Conservation (phyloP, 345 rosid species). For the Linum trigynum region DNA sequence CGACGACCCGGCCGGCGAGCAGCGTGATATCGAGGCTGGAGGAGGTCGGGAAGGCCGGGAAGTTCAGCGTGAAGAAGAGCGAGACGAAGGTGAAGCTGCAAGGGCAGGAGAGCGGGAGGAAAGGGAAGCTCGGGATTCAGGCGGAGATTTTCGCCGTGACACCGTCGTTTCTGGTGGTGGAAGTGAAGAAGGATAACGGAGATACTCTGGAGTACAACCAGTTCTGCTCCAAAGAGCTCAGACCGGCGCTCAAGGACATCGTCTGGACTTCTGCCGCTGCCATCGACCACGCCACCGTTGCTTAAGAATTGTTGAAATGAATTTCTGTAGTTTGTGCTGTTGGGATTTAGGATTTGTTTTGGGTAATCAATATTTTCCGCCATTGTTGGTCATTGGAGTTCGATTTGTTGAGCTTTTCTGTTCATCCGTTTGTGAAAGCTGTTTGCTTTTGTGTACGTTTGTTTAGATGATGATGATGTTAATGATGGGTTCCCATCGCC, state of each 20-base stretch:
- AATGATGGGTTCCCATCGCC: too few species aligned
- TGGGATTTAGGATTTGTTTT: too few species aligned
- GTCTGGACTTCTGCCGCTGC: constrained; percentile 54
- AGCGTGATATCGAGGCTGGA: constrained; percentile 75
- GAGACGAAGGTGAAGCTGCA: constrained; percentile 47
- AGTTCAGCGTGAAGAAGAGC: constrained; percentile 62
- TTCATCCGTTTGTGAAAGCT: too few species aligned
- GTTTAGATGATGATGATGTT: too few species aligned
- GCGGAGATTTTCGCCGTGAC: constrained; percentile 75
- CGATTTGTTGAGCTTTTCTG: too few species aligned
- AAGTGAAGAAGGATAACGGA: constrained; percentile 60
- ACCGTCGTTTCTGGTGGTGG: constrained; percentile 60
- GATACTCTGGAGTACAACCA: constrained; percentile 68
- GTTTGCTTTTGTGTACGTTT: too few species aligned
- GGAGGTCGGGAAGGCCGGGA: constrained; percentile 57
- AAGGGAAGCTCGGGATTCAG: constrained; percentile 64
- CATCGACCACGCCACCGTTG: constrained; percentile 33
- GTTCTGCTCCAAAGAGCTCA: constrained; percentile 55
- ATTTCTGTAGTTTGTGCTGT: too few species aligned
- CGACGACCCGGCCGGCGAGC: constrained; percentile 68
- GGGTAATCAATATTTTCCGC: too few species aligned
- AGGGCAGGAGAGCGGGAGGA: constrained; percentile 61
- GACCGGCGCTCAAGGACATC: constrained; percentile 75
- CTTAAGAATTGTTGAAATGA: constrained; percentile 16
- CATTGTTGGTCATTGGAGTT: too few species aligned